phyloP scores from a whole-genome alignment of 768 basidiomycete genomes.

The Lentinula sp. region DNA sequence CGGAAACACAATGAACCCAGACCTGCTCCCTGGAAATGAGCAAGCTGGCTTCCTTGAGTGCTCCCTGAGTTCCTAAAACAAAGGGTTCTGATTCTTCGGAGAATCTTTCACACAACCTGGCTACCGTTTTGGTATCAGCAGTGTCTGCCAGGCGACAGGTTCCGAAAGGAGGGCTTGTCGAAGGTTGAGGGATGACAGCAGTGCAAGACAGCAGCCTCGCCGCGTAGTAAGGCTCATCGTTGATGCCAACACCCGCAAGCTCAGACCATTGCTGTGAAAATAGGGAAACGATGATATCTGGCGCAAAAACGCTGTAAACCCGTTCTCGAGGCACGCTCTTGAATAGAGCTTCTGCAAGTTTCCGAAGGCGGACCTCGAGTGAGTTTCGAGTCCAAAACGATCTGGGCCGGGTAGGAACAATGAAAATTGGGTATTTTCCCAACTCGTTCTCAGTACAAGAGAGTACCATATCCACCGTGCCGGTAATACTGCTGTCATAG shows the following conservation, averaged over 20 bases:
- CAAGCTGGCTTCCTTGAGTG: constrained; percentile 42
- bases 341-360: constrained; percentile 33
- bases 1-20: constrained; percentile 53
- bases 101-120: constrained; percentile 48
- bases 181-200: neutral
- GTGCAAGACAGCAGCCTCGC: constrained; percentile 3
- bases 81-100: constrained; percentile 59
- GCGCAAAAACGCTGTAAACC: constrained; percentile 64
- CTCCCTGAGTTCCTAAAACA: constrained; percentile 31
- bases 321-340: constrained; percentile 29
- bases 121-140: constrained; percentile 33
- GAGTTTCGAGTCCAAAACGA: constrained; percentile 27
- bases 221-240: neutral
- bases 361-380: constrained; percentile 32
- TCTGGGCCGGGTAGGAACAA: constrained; percentile 41
- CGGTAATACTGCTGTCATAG: constrained; percentile 1
- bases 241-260: neutral
- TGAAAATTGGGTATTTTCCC: constrained; percentile 63
- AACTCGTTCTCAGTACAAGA: constrained; percentile 52
- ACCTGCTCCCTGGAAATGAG: constrained; percentile 41
- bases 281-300: constrained; percentile 20
- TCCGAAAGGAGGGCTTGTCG: neutral
- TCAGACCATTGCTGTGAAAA: constrained; percentile 24
- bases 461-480: constrained; percentile 43
- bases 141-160: constrained; percentile 30